Evolutionary conservation across 495 filamentous ascomycete species (phyloP), one percentile per base, ranked within the genome.

Genomic region (Darksidea phi): DNA sequence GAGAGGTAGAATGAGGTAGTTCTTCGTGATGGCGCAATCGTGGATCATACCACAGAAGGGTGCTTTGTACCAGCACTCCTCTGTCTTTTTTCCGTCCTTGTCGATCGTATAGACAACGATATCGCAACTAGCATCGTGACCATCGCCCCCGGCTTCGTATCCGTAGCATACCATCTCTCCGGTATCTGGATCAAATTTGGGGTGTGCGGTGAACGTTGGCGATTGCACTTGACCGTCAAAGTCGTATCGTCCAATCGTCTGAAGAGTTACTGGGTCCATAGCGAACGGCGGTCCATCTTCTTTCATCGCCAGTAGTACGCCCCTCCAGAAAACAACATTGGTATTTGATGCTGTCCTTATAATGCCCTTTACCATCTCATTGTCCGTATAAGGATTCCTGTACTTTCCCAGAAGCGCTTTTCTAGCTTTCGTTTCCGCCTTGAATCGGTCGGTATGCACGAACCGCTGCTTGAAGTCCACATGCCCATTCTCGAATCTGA

Each of bases 201-300:
- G 83, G 61, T 86, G 83, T 0, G 83, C 83, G 0, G 82, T 83
- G 58, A 86, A 84, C 0, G 80, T 84, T 6, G 78, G 72, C 12
- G 71, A 72, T 0, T 67, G 61, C 12, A 84, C 70, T 70, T 85
- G 82, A 1, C 82, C 82, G 49, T 82, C 82, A 46, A 84, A 86
- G 28, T 67, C 64, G 36, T 70, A 67, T 34, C 64, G 34, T 13
- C 67, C 67, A 34, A 67, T 64, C 11, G 67, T 70, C 38, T 70
- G 59, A 1, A 70, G 51, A 17, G 67, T 70, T 11, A 49, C 43
- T 0, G 67, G 67, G 51, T 70, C 57, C 67, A 70, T 63, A 13
- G 67, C 67, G 41, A 67, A 70, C 10, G 67, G 67, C n/a, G 64
- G 64, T 0, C 67, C 67, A 26, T 67, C 64, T 45, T 70, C 67